These are phyloP conservation scores for Starmerella stigmatis DNA, from an alignment of 805 yeast genomes.

Conservation along the genomic window DNA sequence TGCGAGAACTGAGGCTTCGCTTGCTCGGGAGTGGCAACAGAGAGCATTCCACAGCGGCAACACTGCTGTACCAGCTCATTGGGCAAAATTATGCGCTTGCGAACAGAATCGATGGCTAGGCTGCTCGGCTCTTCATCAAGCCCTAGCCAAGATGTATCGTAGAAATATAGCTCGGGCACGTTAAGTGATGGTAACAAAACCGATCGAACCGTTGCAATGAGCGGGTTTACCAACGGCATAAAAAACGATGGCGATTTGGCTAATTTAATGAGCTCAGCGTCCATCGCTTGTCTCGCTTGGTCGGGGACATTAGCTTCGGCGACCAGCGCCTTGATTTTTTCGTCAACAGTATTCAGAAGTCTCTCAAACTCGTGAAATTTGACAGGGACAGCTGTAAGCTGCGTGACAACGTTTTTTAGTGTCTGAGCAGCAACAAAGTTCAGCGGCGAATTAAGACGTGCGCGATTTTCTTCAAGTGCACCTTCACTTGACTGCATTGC, in stretches of 20 bases:
- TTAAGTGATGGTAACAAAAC: constrained; percentile 28
- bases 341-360: constrained; percentile 19
- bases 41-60: constrained; percentile 44
- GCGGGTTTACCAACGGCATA: constrained; percentile 29
- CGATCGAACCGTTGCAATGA: constrained; percentile 23
- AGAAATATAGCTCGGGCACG: constrained; percentile 47
- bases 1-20: constrained; percentile 26
- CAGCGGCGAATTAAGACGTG: constrained; percentile 9
- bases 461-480: constrained; percentile 24
- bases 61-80: constrained; percentile 37
- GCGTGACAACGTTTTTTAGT: constrained; percentile 14
- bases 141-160: constrained; percentile 58
- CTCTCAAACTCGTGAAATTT: constrained; percentile 22
- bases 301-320: constrained; percentile 13
- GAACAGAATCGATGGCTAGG: constrained; percentile 29
- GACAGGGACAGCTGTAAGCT: constrained; percentile 21
- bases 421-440: constrained; percentile 18
- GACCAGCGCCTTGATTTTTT: constrained; percentile 19
- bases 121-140: constrained; percentile 25
- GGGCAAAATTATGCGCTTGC: constrained; percentile 33
- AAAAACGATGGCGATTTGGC: constrained; percentile 46
- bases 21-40: constrained; percentile 34
- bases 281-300: constrained; percentile 16
- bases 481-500: constrained; percentile 26
- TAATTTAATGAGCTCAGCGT: constrained; percentile 30